These are phyloP conservation scores for Fusarium decemcellulare DNA, from an alignment of 2,329 filamentous ascomycete species.

Conservation along the genomic window DNA sequence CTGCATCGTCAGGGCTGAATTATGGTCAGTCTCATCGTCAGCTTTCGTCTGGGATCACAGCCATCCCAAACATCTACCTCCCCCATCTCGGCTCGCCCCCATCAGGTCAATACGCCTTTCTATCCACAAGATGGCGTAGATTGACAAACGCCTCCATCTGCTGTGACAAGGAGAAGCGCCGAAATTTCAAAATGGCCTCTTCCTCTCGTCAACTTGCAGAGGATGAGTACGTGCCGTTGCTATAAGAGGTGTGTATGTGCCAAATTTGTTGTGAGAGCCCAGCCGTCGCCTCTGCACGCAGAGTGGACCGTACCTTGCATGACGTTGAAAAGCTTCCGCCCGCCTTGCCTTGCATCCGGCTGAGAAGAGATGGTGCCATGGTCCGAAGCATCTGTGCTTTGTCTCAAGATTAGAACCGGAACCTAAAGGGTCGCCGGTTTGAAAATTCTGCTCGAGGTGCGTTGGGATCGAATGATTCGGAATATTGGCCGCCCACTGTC, in stretches of 20 bases:
- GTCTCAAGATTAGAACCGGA: constrained; percentile 16
- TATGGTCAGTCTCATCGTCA: constrained; percentile 13
- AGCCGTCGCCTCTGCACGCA: not conserved
- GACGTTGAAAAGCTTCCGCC: constrained; percentile 17
- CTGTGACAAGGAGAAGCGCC: not conserved
- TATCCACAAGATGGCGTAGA: not conserved
- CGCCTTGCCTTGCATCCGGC: constrained; percentile 22
- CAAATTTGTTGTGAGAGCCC: constrained; percentile 2
- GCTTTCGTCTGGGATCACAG: constrained; percentile 7
- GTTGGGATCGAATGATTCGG: constrained; percentile 34
- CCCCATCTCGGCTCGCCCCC: constrained; percentile 12
- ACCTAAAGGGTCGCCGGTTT: constrained; percentile 7
- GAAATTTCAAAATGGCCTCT: not conserved
- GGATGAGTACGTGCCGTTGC: not conserved
- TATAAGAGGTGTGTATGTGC: constrained; percentile 1
- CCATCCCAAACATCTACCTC: constrained; percentile 13
- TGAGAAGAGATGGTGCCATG: constrained; percentile 33
- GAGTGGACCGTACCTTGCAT: constrained; percentile 29
- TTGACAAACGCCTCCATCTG: not conserved
- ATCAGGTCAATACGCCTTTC: constrained; percentile 1
- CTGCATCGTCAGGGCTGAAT: constrained; percentile 37
- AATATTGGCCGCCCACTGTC: constrained; percentile 17
- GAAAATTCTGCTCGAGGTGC: constrained; percentile 27
- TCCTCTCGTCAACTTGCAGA: not conserved
- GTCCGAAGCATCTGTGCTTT: constrained; percentile 13